Base-by-base conservation (phyloP, 1,284 basidiomycete species). In the Hemileia vastatrix region DNA sequence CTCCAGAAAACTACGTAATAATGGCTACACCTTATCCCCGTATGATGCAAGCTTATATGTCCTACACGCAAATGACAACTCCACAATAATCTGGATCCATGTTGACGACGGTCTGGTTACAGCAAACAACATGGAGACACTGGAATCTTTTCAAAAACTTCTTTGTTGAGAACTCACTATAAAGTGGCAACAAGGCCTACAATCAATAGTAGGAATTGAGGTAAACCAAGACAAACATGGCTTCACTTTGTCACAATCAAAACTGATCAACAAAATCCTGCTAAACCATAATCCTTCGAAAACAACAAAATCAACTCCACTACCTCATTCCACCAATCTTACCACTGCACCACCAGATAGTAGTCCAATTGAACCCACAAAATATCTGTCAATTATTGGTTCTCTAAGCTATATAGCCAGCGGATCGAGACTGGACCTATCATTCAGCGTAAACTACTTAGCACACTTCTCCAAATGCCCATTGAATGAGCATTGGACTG, bases 401-500 rank as follows among this genome's bases (percentile, higher is more conserved):
- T 21, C 33, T 13, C 31, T 59, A 2, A 52, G 23, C 15, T 59
- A 59, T 31, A 1, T 59, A 0, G n/a, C 57, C 1, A 24, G 23
- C 2, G 57, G 27, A 15, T 43, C 57, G 6, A 0, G 57, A 6
- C 57, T 49, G 4, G 57, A 59, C 18, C 40, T 59, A n/a, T n/a
- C 19, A 2, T 59, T 51, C 48, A 4, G 33, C 0, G 49, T 59
- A 3, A 58, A 51, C 23, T 58, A 31, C 18, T n/a, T 58, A 3
- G 48, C 57, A 0, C 0, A 36, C 13, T 52, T 43, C 11, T 33
- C 49, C 1, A 19, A 32, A 4, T 15, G 27, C 4, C 49, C 31
- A 3, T 15, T 4, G 18, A 2, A 1, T 6, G 3, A 54, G 6
- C 57, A 59, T 13, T 59, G 57, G 57, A 15, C 11, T 0, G n/a